Base-by-base conservation (phyloP, 1,284 basidiomycete genomes). In the Puccinia triticina region DNA sequence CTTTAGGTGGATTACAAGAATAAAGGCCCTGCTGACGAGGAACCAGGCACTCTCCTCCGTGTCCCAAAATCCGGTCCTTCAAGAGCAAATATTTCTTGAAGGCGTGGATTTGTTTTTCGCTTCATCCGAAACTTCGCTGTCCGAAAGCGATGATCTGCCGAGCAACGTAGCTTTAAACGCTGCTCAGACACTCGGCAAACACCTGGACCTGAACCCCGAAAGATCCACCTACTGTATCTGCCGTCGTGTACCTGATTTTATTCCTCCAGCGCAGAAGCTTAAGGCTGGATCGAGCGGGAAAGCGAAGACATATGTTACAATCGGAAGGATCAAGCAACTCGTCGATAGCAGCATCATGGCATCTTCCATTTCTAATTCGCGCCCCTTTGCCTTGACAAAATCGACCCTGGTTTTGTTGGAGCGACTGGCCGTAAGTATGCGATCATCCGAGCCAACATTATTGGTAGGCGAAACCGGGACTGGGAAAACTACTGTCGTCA, bases 381-480 rank as follows among this genome's bases (percentile, higher is more conserved):
- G 88, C 21, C 93, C 93, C 0, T 99, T 97, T 85, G 95, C 94
- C 1, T 89, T 98, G 88, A 97, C 97, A 84, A 91, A 92, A 84
- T 95, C 95, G 0, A 94, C 95, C 0, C 88, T 93, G 0, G 88
- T 91, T 32, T 89, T 98, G 8, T 90, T 98, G 32, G 93, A 95
- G 57, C 91, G 94, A 37, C 91, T 99, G 66, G 91, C 92, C 0
- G 92, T 91, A 16, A 91, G 93, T 0, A 89, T 96, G 48, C 89
- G 92, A 0, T 89, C 93, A 53, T 88, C 88, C 21, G 97, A 99
- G 86, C 95, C 97, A 0, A 89, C 96, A 0, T 90, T 99, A 1
- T 90, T 99, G 29, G 96, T 96, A 0, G 97, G 97, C 79, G 97
- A 99, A 89, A 99, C 97, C 0, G 97, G 97, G 61, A 99, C 97